These are phyloP conservation scores for Solanum virginianum DNA, from an alignment of 257 asterid genomes.

Conservation along the genomic window DNA sequence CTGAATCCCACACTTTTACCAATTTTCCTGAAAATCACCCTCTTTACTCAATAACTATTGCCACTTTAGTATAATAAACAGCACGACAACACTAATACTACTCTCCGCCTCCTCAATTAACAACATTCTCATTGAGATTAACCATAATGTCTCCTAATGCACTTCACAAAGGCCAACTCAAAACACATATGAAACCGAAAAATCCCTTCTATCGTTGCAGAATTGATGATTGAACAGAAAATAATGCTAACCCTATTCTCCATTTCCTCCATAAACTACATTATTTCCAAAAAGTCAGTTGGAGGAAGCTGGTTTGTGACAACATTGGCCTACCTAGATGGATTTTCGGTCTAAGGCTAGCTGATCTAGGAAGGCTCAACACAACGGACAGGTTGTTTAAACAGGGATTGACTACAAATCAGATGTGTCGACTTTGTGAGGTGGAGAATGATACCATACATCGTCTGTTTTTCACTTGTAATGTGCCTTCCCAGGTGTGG, in stretches of 20 bases:
- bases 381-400: neutral
- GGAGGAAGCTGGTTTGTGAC: neutral
- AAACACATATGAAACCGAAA: neutral
- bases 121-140: neutral
- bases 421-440: neutral
- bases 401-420: neutral
- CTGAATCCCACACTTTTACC: neutral
- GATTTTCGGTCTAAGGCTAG: neutral
- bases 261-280: neutral
- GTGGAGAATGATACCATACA: neutral
- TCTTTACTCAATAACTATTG: neutral
- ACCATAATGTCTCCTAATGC: neutral
- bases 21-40: neutral
- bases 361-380: neutral
- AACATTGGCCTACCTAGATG: neutral
- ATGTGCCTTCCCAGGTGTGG: neutral
- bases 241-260: neutral
- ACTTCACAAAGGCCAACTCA: neutral
- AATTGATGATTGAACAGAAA: neutral
- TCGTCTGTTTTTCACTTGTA: neutral
- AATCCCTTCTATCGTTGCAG: neutral
- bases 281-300: neutral
- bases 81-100: neutral
- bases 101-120: neutral
- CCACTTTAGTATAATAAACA: neutral